phyloP scores from a whole-genome alignment of 257 asterid genomes.

The Phtheirospermum japonicum region DNA sequence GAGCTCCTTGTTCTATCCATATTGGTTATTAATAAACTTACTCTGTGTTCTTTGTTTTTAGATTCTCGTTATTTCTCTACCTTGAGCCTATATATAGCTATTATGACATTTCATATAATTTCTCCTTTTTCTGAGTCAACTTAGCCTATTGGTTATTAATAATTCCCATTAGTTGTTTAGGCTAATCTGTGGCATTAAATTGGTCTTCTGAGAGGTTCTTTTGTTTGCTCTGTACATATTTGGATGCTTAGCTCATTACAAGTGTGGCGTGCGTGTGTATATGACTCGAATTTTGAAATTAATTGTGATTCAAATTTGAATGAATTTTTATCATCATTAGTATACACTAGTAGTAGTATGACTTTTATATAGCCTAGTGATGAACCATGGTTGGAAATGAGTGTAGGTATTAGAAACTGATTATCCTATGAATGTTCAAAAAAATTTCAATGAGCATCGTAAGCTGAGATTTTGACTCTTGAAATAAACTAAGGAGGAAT shows the following conservation, averaged over 20 bases:
- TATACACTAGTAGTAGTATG: slow-evolving; percentile 13
- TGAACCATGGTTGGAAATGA: slow-evolving; percentile 8
- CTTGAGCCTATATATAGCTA: slow-evolving; percentile 51
- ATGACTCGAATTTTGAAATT: slow-evolving; percentile 31
- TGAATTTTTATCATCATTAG: slow-evolving; percentile 7
- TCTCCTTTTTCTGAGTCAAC: slow-evolving; percentile 40
- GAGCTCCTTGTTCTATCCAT: slow-evolving; percentile 64
- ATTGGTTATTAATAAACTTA: slow-evolving; percentile 39
- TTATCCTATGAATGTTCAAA: neutral
- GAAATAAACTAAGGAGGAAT: too few relatives aligned
- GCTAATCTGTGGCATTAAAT: slow-evolving; percentile 44
- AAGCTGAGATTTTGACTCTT: too few relatives aligned
- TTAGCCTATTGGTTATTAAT: neutral
- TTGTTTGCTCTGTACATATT: slow-evolving; percentile 58
- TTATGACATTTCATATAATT: slow-evolving; percentile 36
- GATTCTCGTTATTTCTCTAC: slow-evolving; percentile 43
- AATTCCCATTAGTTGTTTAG: slow-evolving; percentile 36
- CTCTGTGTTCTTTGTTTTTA: slow-evolving; percentile 37
- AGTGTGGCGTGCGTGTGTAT: slow-evolving; percentile 23
- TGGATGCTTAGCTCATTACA: neutral
- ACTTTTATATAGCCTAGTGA: slow-evolving; percentile 13
- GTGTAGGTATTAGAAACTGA: neutral
- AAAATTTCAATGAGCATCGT: neutral
- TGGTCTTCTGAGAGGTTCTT: slow-evolving; percentile 25
- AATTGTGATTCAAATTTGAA: slow-evolving; percentile 27